phyloP scores from a whole-genome alignment of 768 basidiomycete species.

The Trametes meyenii region DNA sequence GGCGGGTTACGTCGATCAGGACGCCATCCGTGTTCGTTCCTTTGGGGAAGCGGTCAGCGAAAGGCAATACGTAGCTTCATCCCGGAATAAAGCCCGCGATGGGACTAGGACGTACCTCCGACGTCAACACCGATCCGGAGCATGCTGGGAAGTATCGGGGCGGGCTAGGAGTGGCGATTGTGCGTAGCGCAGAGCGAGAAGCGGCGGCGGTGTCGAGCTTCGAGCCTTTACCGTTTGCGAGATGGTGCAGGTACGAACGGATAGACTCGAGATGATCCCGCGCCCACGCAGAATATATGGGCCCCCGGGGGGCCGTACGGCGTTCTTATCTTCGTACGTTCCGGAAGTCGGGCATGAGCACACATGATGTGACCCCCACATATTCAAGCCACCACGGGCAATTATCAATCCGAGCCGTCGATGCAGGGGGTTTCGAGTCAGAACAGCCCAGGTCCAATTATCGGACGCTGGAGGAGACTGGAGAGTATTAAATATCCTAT shows the following conservation, averaged over 20 bases:
- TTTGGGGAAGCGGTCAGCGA: not conserved
- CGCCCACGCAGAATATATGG: too few species aligned
- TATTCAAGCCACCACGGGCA: too few species aligned
- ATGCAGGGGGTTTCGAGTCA: too few species aligned
- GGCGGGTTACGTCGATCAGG: slow-evolving; percentile 37
- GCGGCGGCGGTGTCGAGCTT: not conserved
- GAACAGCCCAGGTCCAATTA: too few species aligned
- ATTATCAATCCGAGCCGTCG: too few species aligned
- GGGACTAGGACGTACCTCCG: slow-evolving; percentile 26
- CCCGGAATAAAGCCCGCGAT: not conserved
- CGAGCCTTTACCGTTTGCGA: not conserved
- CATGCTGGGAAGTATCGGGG: slow-evolving; percentile 21
- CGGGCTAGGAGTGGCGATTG: too few species aligned
- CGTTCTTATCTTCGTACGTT: slow-evolving; percentile 1
- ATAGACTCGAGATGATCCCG: too few species aligned
- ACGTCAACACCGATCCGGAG: slow-evolving; percentile 35
- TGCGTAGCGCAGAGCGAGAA: not conserved
- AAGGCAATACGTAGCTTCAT: not conserved
- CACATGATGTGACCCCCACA: not conserved
- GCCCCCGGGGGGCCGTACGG: too few species aligned
- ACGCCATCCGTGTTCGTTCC: slow-evolving; percentile 48
- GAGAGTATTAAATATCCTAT: too few species aligned
- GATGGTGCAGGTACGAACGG: too few species aligned
- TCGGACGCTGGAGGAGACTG: too few species aligned
- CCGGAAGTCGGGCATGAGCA: not conserved